Evolutionary conservation across 108 stramenopile species (phyloP), one percentile per base, ranked within the genome.

Genomic region (Cyclostephanos tholiformis): DNA sequence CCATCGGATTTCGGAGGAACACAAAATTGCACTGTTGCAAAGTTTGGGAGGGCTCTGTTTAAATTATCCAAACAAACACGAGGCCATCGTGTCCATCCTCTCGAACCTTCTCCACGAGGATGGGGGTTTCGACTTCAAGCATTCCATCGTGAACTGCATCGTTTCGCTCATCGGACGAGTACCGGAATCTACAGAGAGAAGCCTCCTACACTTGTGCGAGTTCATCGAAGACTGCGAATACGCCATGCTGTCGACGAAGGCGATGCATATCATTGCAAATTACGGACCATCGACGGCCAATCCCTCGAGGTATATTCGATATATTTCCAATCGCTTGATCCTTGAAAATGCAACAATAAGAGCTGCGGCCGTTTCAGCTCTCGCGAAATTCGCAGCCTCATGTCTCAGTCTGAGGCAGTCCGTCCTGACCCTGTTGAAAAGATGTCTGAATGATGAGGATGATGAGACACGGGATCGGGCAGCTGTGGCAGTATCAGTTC

Each of bases 1-100:
- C 84, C 91, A 93, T 8, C 98, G 99, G 73, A 98, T 99, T 59
- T 91, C 94, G 12, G 99, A 99, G 72, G 99, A 99, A 74, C 98
- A 97, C 94, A 99, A 95, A 76, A 88, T 94, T 63, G 85, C 89
- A 14, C 89, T 97, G 43, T 93, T 96, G 48, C 77, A 74, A 25
- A 85, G 87, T n/a, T 80, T 97, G 26, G 87, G 85, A 23, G 85
- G 88, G 57, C 83, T 96, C 13, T 91, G 90, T 76, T 63, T 96
- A 14, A 91, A 86, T 43, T 95, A 94, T 74, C 94, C 96, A 5
- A 44, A 80, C 26, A 93, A 92, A 77, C 88, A 93, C 69, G 76
- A 88, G 39, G 73, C 90, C 11, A 71, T 97, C 13, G 85, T 96
- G 19, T 85, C 83, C 20, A 95, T 96, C 75, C 74, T 97, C n/a